Base-by-base conservation (phyloP, 495 filamentous ascomycete genomes). In the Annulohypoxylon bovei region DNA sequence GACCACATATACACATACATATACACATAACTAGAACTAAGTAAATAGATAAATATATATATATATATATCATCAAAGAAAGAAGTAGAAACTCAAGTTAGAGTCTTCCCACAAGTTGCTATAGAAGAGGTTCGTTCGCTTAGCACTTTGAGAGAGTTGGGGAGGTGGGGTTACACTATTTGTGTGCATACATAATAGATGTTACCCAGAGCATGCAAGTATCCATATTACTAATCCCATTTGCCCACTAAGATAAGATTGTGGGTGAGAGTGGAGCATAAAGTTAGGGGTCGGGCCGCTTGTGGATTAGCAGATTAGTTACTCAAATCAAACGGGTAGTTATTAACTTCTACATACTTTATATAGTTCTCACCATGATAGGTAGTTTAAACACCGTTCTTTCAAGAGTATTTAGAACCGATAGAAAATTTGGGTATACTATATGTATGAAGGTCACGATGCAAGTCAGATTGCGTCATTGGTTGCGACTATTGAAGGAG, bases 211-310 rank as follows among this genome's bases (percentile, higher is more conserved):
- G 46, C 7, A 49, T 49, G 46, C 46, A 27, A 49, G 22, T 49
- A 49, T 49, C 46, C 46, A 49, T 27, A n/a, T n/a, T n/a, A n/a
- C n/a, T n/a, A 14, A 14, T 28, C 46, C 2, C 28, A 6, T 8
- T 23, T 23, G 46, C 27, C 4, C 23, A 28, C 23, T 23, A 23
- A 4, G 28, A 54, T 54, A 54, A 54, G 50, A 23, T 54, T 35
- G 27, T 28, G 50, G 50, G n/a, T 35, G 50, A 54, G 18, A 54
- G 50, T 54, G 50, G 50, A 28, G 28, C 35, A 27, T 6, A 54
- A 14, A 23, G 6, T 33, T 30, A 32, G 18, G 50, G 50, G 14
- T 35, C 50, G 50, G 50, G 14, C 50, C 28, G 50, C 50, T 32
- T 35, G 28, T 20, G 28, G 46, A 28, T 50, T 50, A 12, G 46